These are phyloP conservation scores for Musa schizocarpa DNA, from an alignment of 176 grass and related monocot genomes.

Conservation along the genomic window DNA sequence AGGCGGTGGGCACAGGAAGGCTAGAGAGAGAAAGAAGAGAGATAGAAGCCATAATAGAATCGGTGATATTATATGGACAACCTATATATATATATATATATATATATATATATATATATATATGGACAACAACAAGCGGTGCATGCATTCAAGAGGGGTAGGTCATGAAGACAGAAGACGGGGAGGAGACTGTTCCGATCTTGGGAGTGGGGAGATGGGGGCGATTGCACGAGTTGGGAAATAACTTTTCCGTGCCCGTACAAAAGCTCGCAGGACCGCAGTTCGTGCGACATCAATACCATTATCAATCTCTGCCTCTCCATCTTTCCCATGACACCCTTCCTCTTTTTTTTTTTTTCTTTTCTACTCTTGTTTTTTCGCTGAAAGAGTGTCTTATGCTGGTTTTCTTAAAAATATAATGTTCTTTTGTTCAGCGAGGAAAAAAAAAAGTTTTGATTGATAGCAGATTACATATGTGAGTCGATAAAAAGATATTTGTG, in stretches of 20 bases:
- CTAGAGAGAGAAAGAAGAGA: background rate
- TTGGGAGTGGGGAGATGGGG: conserved; percentile 10
- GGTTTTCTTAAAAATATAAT: too few relatives aligned
- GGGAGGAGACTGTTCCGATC: background rate
- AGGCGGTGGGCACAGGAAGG: background rate
- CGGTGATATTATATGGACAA: too few relatives aligned
- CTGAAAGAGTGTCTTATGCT: background rate
- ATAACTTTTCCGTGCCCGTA: conserved; percentile 25
- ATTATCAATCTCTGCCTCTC: background rate
- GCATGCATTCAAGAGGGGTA: background rate
- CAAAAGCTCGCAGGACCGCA: conserved; percentile 4
- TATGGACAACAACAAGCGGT: background rate
- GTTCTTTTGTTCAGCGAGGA: too few relatives aligned
- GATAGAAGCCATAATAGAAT: too few relatives aligned
- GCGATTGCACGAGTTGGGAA: conserved; percentile 25
- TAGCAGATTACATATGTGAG: too few relatives aligned
- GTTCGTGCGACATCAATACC: conserved; percentile 1
- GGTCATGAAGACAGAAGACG: background rate
- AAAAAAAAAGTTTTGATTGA: too few relatives aligned
- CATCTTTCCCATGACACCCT: background rate
- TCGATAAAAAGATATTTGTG: too few relatives aligned
- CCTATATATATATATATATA: background rate
- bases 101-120: background rate
- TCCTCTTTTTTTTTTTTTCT: background rate
- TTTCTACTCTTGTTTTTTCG: background rate